phyloP scores from a whole-genome alignment of 352 stramenopile species.

The Globisporangium cederbergense region DNA sequence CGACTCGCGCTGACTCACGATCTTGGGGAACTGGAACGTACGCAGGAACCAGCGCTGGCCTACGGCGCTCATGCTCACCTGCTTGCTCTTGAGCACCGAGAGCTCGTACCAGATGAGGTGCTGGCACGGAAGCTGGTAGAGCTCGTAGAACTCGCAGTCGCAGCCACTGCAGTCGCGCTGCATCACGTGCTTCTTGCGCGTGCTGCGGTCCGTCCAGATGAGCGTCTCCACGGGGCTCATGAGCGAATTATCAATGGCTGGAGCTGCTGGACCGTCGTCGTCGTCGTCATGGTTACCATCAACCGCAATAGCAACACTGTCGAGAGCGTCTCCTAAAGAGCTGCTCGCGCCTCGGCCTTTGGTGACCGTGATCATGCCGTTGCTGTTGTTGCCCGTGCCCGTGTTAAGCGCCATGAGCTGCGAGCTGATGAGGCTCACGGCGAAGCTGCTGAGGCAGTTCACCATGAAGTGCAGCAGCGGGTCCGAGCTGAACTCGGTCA shows the following conservation, averaged over 20 bases:
- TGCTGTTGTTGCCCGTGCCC: constrained; percentile 2
- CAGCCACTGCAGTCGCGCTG: constrained; percentile 53
- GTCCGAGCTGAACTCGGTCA: constrained; percentile 53
- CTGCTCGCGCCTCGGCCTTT: constrained; percentile 11
- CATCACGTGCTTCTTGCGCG: constrained; percentile 54
- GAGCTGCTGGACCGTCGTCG: constrained; percentile 6
- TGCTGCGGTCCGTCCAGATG: constrained; percentile 52
- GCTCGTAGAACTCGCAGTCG: constrained; percentile 63
- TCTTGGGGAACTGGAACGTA: constrained; percentile 62
- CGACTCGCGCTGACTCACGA: constrained; percentile 53
- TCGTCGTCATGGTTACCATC: not conserved
- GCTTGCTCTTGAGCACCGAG: constrained; percentile 54
- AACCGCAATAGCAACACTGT: not conserved
- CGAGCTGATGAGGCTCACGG: constrained; percentile 50
- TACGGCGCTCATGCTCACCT: constrained; percentile 59
- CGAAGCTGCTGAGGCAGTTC: constrained; percentile 71
- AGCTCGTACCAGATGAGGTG: constrained; percentile 79
- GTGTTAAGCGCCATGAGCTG: constrained; percentile 54
- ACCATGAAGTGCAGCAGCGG: constrained; percentile 62
- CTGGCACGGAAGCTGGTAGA: constrained; percentile 65
- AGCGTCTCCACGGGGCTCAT: constrained; percentile 24
- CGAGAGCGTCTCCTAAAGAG: not conserved
- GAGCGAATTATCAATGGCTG: constrained; percentile 13
- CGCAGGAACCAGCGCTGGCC: constrained; percentile 62
- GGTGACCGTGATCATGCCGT: constrained; percentile 30